These are phyloP conservation scores for Yamagishiella unicocca DNA, from an alignment of 139 green algal species.

Conservation along the genomic window DNA sequence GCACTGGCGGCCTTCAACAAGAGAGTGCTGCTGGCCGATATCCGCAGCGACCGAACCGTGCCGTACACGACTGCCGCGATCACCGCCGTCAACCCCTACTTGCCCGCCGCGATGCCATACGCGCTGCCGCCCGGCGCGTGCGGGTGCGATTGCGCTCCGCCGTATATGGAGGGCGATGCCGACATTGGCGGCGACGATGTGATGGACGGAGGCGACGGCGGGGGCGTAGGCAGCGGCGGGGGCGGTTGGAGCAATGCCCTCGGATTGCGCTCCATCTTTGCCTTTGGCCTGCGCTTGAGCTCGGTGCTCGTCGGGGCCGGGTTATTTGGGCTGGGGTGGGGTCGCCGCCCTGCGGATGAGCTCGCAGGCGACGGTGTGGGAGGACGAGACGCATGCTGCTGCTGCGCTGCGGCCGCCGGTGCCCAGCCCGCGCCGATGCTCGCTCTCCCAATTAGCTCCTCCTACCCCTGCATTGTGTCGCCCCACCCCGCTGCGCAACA, in stretches of 20 bases:
- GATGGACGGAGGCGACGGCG: background rate
- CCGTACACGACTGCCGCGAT: conserved; percentile 51
- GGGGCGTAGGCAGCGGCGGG: background rate
- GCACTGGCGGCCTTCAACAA: conserved; percentile 47
- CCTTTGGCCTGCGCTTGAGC: background rate
- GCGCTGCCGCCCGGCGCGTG: background rate
- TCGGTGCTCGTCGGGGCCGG: background rate
- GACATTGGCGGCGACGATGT: background rate
- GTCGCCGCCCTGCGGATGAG: background rate
- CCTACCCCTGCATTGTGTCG: conserved; percentile 38
- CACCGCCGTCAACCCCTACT: conserved; percentile 4
- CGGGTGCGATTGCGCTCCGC: background rate
- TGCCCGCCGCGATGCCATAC: background rate
- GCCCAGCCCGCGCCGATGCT: background rate
- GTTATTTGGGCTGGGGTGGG: background rate
- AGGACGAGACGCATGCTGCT: background rate
- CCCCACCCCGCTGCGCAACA: background rate
- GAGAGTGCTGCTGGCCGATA: conserved; percentile 46
- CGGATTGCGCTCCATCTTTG: background rate
- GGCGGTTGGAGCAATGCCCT: background rate
- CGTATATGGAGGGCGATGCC: background rate
- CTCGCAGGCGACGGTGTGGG: background rate
- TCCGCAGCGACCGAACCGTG: conserved; percentile 48
- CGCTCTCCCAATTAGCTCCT: conserved; percentile 23
- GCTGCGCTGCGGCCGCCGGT: background rate